These are phyloP conservation scores for Metschnikowia gelsemii DNA, from an alignment of 805 yeast genomes.

Conservation along the genomic window DNA sequence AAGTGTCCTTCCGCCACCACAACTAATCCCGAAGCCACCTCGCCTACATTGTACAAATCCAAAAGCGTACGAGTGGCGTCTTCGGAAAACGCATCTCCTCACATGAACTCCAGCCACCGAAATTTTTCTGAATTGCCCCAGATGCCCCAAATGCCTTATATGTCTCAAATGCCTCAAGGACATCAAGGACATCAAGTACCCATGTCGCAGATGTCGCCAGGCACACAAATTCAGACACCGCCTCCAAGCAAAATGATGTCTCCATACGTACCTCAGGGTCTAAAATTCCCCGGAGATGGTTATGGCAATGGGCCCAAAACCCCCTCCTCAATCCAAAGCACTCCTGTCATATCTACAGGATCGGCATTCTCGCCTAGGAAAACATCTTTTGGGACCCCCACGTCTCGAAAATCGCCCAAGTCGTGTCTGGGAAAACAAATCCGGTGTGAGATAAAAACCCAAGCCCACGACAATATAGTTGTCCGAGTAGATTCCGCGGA, in stretches of 20 bases:
- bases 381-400: not conserved
- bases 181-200: too few relatives aligned
- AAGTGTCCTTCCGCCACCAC: too few relatives aligned
- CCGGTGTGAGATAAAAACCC: constrained; percentile 31
- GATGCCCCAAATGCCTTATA: too few relatives aligned
- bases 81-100: constrained; percentile 1
- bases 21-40: not conserved
- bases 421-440: not conserved
- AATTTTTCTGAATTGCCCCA: not conserved
- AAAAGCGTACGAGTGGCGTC: not conserved
- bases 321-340: not conserved
- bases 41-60: not conserved
- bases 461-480: constrained; percentile 28
- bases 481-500: constrained; percentile 25
- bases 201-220: too few relatives aligned
- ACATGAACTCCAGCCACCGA: not conserved
- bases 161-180: too few relatives aligned
- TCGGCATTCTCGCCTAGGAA: not conserved
- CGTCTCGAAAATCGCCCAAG: not conserved
- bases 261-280: not conserved
- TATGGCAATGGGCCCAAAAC: not conserved
- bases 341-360: not conserved
- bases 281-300: not conserved
- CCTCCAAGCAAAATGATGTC: constrained; percentile 4
- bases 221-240: too few relatives aligned